A percentile compares a stretch with the other conserved stretches of the same genome.
Conservation (phyloP, 768 basidiomycete species). For the Neoboletus magnificus region DNA sequence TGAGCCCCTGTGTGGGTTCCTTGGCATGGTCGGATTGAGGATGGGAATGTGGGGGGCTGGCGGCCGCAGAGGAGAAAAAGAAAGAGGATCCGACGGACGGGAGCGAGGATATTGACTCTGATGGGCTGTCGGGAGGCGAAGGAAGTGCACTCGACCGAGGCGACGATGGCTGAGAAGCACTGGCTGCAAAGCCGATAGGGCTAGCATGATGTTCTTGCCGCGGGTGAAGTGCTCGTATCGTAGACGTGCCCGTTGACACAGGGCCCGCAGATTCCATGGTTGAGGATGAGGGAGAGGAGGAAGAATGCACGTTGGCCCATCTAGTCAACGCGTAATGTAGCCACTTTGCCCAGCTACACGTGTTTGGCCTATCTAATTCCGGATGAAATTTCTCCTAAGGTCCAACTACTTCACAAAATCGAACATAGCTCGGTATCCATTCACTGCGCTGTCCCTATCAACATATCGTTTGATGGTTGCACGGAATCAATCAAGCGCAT, state of each 20-base stretch:
- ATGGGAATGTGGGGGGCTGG: constrained; percentile 56
- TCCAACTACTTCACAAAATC: background rate
- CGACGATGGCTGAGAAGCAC: constrained; percentile 43
- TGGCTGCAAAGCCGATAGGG: background rate
- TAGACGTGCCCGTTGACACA: constrained; percentile 37
- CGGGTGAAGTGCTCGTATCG: constrained; percentile 35
- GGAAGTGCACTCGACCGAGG: constrained; percentile 49
- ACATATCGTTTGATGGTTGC: background rate
- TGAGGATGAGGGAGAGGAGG: constrained; percentile 1
- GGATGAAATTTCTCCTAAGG: background rate
- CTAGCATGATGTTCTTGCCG: constrained; percentile 18
- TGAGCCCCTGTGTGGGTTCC: constrained; percentile 50
- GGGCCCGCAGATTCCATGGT: constrained; percentile 25
- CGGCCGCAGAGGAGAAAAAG: constrained; percentile 74
- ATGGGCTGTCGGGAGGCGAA: constrained; percentile 61
- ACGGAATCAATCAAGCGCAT: background rate
- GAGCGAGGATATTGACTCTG: constrained; percentile 63
- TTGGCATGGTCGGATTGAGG: constrained; percentile 39
- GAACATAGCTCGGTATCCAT: background rate
- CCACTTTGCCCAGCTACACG: constrained; percentile 28
- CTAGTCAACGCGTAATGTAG: constrained; percentile 1
- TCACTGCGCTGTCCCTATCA: background rate
- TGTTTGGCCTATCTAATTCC: constrained; percentile 26
- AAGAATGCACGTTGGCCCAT: background rate
- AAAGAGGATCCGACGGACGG: constrained; percentile 73